Evolutionary conservation across 2,329 filamentous ascomycete genomes (phyloP).

Genomic region (Emmonsiellopsis sp.): DNA sequence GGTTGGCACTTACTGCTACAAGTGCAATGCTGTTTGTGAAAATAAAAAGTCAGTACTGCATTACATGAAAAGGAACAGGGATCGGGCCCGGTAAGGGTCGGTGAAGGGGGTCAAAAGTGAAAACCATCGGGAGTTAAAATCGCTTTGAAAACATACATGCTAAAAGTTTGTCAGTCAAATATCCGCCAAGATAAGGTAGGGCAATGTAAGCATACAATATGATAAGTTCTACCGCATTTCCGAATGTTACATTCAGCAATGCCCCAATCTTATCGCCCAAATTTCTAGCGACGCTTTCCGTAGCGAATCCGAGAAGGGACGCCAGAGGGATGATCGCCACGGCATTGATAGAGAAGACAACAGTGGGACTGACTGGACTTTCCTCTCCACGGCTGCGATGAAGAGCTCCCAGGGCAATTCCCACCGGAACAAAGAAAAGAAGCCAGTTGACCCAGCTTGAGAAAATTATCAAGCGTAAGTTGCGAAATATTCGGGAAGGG

Average conservation of each 20-base stretch:
- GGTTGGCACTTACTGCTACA: constrained; percentile 47
- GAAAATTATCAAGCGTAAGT: constrained; percentile 51
- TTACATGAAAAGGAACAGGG: no score
- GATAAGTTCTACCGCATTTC: constrained; percentile 71
- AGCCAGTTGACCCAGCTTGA: constrained; percentile 44
- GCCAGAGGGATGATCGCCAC: constrained; percentile 68
- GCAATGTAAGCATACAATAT: constrained; percentile 50
- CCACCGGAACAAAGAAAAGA: constrained; percentile 34
- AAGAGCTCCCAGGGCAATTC: constrained; percentile 29
- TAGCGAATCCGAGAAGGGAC: constrained; percentile 62
- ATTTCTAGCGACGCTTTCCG: constrained; percentile 63
- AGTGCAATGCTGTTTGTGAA: constrained; percentile 57
- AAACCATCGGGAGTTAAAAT: background rate
- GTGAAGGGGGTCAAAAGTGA: background rate
- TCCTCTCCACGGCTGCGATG: constrained; percentile 14
- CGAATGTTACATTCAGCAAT: constrained; percentile 67
- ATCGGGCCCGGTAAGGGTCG: no score
- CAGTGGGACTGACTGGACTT: constrained; percentile 42
- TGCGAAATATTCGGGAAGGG: constrained; percentile 43
- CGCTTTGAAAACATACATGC: constrained; percentile 43
- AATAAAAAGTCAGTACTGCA: background rate
- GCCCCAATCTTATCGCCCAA: constrained; percentile 66
- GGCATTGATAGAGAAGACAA: constrained; percentile 66
- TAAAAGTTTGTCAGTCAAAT: constrained; percentile 19
- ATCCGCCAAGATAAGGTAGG: background rate